Evolutionary conservation across 768 basidiomycete genomes (phyloP).

Genomic region (Clitopilus passeckerianus): DNA sequence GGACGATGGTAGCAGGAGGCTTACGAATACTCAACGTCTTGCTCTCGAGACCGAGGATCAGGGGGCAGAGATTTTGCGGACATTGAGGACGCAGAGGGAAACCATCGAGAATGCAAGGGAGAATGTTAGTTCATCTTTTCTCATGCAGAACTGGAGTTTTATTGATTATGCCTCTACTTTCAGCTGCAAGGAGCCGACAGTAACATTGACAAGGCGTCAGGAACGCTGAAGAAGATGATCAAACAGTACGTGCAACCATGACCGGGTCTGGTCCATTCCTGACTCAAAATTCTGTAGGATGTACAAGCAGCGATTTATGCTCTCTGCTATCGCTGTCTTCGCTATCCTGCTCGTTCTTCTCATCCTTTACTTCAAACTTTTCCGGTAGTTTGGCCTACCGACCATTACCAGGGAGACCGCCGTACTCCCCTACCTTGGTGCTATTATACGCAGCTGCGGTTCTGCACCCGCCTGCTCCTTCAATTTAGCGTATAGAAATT

Average conservation of each 20-base stretch:
- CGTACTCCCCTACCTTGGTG: background rate
- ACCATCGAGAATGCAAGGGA: slow-evolving; percentile 87
- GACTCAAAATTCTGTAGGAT: slow-evolving; percentile 48
- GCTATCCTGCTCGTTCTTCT: slow-evolving; percentile 70
- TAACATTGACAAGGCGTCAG: slow-evolving; percentile 81
- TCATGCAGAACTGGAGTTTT: background rate
- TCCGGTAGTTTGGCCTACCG: slow-evolving; percentile 8
- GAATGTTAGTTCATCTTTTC: slow-evolving; percentile 46
- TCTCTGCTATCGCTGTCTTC: slow-evolving; percentile 70
- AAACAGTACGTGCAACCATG: slow-evolving; percentile 58
- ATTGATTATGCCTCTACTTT: background rate
- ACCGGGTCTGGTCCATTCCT: background rate
- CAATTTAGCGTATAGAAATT: background rate
- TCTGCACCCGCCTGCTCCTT: background rate
- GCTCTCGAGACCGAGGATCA: slow-evolving; percentile 93
- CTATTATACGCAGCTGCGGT: background rate
- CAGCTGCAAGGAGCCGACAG: slow-evolving; percentile 79
- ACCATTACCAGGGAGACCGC: background rate
- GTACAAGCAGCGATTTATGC: slow-evolving; percentile 85
- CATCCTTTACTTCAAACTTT: slow-evolving; percentile 62
- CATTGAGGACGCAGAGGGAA: slow-evolving; percentile 78
- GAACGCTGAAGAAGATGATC: slow-evolving; percentile 91
- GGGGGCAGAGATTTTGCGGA: slow-evolving; percentile 83
- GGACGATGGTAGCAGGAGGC: slow-evolving; percentile 66
- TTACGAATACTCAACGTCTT: slow-evolving; percentile 77